Percentiles rank a stretch among this genome's conserved stretches.
Conservation (phyloP, 2,329 filamentous ascomycete species). For the Cadophora luteo-olivacea region DNA sequence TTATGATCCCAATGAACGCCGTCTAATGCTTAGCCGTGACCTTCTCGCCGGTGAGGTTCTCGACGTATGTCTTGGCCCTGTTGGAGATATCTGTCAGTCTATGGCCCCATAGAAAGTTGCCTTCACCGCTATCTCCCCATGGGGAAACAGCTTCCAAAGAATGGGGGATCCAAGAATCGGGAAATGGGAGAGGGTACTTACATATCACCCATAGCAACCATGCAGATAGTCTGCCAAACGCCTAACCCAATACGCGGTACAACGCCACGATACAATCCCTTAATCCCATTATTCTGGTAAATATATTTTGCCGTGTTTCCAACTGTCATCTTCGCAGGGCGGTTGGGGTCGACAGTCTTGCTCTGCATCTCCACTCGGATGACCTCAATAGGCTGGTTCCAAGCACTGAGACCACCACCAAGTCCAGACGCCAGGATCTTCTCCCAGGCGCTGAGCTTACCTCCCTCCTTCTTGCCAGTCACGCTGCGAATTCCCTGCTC, state of each 20-base stretch:
- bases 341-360: conserved; percentile 97
- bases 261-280: conserved; percentile 95
- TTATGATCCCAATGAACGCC: conserved; percentile 41
- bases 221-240: conserved; percentile 99
- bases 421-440: conserved; percentile 88
- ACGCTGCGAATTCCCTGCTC: conserved; percentile 84
- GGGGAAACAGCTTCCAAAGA: background rate
- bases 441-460: conserved; percentile 81
- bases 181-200: conserved; percentile 54
- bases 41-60: conserved; percentile 68
- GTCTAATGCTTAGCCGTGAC: conserved; percentile 72
- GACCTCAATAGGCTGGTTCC: conserved; percentile 99
- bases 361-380: conserved; percentile 99
- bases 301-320: conserved; percentile 87
- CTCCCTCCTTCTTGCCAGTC: conserved; percentile 79
- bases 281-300: conserved; percentile 85
- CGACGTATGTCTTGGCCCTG: conserved; percentile 72
- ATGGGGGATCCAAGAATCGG: background rate
- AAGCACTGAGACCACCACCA: conserved; percentile 93
- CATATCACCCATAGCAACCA: conserved; percentile 99
- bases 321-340: conserved; percentile 98
- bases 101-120: background rate
- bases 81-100: conserved; percentile 33
- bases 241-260: conserved; percentile 92
- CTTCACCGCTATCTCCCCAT: background rate